Evolutionary conservation across 1,284 basidiomycete species (phyloP).

Genomic region (Malassezia sympodialis): DNA sequence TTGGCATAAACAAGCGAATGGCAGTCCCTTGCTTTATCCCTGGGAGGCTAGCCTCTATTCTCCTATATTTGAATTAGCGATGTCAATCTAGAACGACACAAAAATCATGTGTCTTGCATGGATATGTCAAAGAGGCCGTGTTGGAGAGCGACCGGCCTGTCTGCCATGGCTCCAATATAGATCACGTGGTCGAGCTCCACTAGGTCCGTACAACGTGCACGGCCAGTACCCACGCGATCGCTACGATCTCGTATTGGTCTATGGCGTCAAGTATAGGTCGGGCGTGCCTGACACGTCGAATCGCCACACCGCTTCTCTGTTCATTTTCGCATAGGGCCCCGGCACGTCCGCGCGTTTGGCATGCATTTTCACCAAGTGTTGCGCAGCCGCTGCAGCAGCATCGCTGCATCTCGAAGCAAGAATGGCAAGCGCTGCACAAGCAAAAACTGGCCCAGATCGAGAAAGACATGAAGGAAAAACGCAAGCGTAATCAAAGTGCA

Average conservation of each 20-base stretch:
- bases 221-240: neutral
- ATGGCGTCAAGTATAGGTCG: neutral
- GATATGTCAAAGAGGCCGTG: no score
- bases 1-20: neutral
- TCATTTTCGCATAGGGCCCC: neutral
- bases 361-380: neutral
- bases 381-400: neutral
- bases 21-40: conserved; percentile 11
- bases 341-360: neutral
- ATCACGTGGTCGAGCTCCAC: neutral
- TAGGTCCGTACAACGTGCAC: neutral
- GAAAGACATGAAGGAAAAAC: neutral
- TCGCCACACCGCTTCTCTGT: neutral
- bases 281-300: neutral
- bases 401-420: neutral
- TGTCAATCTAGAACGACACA: conserved; percentile 12
- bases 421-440: neutral
- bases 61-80: conserved; percentile 6
- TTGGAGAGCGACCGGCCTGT: no score
- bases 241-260: neutral
- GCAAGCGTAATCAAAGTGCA: conserved; percentile 9
- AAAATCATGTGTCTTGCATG: conserved; percentile 5
- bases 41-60: conserved; percentile 13
- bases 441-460: neutral
- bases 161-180: no score